Evolutionary conservation across 371 early-diverging fungal species (phyloP).

Genomic region (Mortierella sp.): DNA sequence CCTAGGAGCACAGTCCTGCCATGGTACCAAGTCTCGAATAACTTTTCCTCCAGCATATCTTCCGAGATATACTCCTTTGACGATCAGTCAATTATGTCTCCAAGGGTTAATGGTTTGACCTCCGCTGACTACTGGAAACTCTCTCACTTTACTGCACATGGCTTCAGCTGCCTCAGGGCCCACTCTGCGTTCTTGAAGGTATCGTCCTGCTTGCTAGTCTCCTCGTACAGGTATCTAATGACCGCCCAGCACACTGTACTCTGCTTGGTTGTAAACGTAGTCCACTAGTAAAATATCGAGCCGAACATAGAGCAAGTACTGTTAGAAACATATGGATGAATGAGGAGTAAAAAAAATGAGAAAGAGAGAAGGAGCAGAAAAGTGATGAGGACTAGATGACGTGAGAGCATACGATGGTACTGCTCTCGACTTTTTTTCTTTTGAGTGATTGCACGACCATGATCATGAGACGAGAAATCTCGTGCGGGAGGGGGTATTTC

Average conservation of each 20-base stretch:
- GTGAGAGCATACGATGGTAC: no score
- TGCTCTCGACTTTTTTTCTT: no score
- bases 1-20: conserved; percentile 30
- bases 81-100: conserved; percentile 22
- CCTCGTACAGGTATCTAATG: background rate
- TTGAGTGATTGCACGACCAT: no score
- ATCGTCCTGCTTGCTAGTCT: background rate
- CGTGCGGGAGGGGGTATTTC: no score
- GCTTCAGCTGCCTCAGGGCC: conserved; percentile 9
- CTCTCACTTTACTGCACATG: conserved; percentile 13
- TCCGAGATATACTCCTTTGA: conserved; percentile 15
- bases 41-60: conserved; percentile 32
- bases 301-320: no score
- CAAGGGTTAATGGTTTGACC: conserved; percentile 20
- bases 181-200: conserved; percentile 16
- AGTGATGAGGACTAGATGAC: no score
- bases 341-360: conserved; percentile 11
- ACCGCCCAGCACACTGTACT: conserved; percentile 17
- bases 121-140: conserved; percentile 8
- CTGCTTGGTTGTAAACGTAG: no score
- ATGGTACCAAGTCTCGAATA: conserved; percentile 21
- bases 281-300: no score
- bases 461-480: no score
- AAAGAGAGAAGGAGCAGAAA: background rate
- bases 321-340: no score